Conservation (phyloP, 225 moss, liverwort and hornwort genomes). For the Bryoerythrophyllum caledonicum region DNA sequence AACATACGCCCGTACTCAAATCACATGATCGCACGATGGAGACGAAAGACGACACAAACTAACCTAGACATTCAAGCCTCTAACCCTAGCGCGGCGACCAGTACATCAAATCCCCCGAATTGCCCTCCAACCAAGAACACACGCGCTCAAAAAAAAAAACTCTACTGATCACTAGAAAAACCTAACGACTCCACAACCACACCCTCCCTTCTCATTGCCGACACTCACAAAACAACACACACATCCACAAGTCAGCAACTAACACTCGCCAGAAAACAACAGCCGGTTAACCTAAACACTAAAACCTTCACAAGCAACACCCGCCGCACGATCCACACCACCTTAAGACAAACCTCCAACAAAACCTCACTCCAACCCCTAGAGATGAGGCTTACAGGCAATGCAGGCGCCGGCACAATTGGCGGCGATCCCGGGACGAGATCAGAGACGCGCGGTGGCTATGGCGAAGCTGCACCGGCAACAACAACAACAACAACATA, state of each 20-base stretch:
- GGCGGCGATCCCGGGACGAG: constrained; percentile 8
- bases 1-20: not conserved
- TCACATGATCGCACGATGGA: constrained; percentile 31
- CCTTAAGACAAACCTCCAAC: not conserved
- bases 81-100: constrained; percentile 33
- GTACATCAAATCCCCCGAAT: constrained; percentile 13
- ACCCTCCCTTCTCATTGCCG: not conserved
- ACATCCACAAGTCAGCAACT: too few relatives aligned
- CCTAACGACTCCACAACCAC: constrained; percentile 6
- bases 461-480: not conserved
- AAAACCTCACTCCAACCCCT: constrained; percentile 11
- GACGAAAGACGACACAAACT: constrained; percentile 5
- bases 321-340: constrained; percentile 4
- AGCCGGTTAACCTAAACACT: not conserved
- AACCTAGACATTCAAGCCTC: constrained; percentile 22
- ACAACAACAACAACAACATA: not conserved
- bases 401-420: constrained; percentile 16
- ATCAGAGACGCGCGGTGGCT: not conserved
- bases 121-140: not conserved
- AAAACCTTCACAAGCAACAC: constrained; percentile 16
- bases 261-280: not conserved
- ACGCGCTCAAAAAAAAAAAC: not conserved
- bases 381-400: constrained; percentile 27
- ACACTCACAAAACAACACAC: too few relatives aligned
- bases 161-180: constrained; percentile 8